These are phyloP conservation scores for Gliomastix tumulicola DNA, from an alignment of 2,329 filamentous ascomycete species.

Conservation along the genomic window DNA sequence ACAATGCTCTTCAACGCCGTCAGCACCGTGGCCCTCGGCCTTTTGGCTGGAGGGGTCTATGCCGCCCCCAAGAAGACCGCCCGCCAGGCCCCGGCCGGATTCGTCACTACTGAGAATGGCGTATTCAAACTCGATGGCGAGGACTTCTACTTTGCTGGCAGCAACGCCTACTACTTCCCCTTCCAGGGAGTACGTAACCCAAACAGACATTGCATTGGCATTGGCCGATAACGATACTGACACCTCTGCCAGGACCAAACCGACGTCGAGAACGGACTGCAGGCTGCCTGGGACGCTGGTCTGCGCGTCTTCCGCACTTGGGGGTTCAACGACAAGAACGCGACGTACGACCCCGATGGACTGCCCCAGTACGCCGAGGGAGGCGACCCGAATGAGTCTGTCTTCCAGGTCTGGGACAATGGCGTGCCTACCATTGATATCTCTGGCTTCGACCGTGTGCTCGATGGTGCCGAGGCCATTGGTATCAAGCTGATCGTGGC, in stretches of 20 bases:
- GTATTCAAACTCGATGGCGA: conserved; percentile 47
- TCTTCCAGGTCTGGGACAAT: conserved; percentile 39
- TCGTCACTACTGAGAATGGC: conserved; percentile 39
- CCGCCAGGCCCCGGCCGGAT: conserved; percentile 25
- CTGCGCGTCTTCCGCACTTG: conserved; percentile 48
- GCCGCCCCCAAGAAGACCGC: too few relatives aligned
- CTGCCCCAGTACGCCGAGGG: conserved; percentile 46
- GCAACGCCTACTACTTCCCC: conserved; percentile 50
- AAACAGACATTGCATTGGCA: too few relatives aligned
- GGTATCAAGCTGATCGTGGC: conserved; percentile 47
- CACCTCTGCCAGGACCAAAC: too few relatives aligned
- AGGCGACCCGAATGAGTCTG: conserved; percentile 32
- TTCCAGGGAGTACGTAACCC: conserved; percentile 38
- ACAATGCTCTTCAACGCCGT: too few relatives aligned
- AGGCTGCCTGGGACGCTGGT: conserved; percentile 37
- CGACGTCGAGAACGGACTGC: conserved; percentile 38
- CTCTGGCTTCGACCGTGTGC: conserved; percentile 42
- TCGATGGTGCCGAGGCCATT: conserved; percentile 37
- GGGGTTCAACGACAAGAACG: conserved; percentile 52
- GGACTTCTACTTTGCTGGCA: conserved; percentile 49
- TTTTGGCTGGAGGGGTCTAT: too few relatives aligned
- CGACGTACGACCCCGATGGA: conserved; percentile 33
- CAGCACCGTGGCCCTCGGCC: too few relatives aligned
- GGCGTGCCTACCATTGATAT: conserved; percentile 32
- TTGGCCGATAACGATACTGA: too few relatives aligned